Base-by-base conservation (phyloP, 371 early-diverging fungal species). In the Rhizopus delemar region DNA sequence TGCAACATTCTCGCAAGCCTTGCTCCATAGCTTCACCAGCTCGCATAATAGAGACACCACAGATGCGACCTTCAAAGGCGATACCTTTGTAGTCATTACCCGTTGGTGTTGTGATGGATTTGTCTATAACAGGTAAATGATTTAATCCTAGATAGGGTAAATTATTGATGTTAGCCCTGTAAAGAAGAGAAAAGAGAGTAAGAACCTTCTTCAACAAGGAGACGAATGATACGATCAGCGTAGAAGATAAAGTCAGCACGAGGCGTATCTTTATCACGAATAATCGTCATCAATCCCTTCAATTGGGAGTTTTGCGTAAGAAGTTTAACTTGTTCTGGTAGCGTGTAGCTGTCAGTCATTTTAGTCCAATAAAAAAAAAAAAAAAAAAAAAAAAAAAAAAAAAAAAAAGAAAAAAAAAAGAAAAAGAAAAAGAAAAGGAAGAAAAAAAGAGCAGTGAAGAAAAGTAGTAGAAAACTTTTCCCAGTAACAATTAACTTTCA, bases 11-110 rank as follows among this genome's bases (percentile, higher is more conserved):
- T 56, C 96, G 86, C 48, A 94, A 80, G 16, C 95, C 96, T 70
- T 93, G 92, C 68, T 95, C 96, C 88, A 88, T 94, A 11, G 93
- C 85, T 73, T 95, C 95, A 70, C 96, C 96, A 41, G 95, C 96
- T 28, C 96, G 82, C 95, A 96, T 95, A 56, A 95, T 95, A 39
- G 93, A 94, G 5, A 96, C 93, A 60, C 96, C 96, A 74, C 96
- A 96, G 62, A 96, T 96, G 56, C 90, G 84, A 48, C 95, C 95
- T 70, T 88, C 80, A 68, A 93, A 93, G 28, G 81, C 83, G 35
- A 91, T 82, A 51, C 94, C 94, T 35, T 88, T 64, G 65, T 86
- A 94, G 41, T 83, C 71, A 33, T 60, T 63, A 39, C 89, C 88
- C 45, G 92, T 93, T 3, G 95, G 92, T 0, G 95, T 95, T 13